A percentile compares a stretch with the other conserved stretches of the same genome.
These are phyloP conservation scores for Solanum piurae DNA, from an alignment of 257 asterid species.

Conservation along the genomic window DNA sequence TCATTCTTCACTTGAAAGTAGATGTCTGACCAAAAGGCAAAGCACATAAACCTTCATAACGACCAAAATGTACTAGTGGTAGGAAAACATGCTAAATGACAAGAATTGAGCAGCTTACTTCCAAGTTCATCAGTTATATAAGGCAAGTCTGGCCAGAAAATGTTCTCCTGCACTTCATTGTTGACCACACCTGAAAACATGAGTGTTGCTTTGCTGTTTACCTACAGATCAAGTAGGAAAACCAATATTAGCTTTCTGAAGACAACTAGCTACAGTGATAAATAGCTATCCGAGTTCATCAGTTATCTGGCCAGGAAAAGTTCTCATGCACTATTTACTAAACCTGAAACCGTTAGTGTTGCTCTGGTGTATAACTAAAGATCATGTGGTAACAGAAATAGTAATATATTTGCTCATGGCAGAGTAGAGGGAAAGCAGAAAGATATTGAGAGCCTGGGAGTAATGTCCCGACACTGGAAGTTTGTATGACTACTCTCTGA, in stretches of 20 bases:
- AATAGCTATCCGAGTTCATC: conserved; percentile 61
- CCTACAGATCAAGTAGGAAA: conserved; percentile 33
- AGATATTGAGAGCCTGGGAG: neutral
- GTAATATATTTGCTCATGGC: neutral
- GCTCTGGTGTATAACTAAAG: conserved; percentile 74
- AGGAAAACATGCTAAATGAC: neutral
- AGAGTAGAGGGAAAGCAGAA: neutral
- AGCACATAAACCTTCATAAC: conserved; percentile 8
- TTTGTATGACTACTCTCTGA: neutral
- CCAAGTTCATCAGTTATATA: conserved; percentile 90
- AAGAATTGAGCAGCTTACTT: conserved; percentile 45
- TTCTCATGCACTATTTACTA: conserved; percentile 62
- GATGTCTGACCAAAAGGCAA: conserved; percentile 47
- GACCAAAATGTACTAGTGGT: neutral
- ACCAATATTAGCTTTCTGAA: neutral
- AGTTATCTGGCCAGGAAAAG: conserved; percentile 87
- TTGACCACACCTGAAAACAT: conserved; percentile 75
- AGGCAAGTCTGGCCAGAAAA: conserved; percentile 97
- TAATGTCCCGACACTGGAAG: neutral
- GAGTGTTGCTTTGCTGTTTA: conserved; percentile 80
- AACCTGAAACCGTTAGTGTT: conserved; percentile 64
- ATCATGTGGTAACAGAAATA: neutral
- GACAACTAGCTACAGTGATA: neutral
- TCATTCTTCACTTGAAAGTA: conserved; percentile 97
- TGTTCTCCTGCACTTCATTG: conserved; percentile 74